phyloP scores from a whole-genome alignment of 1,139 yeast species.

The Torulaspora pretoriensis region DNA sequence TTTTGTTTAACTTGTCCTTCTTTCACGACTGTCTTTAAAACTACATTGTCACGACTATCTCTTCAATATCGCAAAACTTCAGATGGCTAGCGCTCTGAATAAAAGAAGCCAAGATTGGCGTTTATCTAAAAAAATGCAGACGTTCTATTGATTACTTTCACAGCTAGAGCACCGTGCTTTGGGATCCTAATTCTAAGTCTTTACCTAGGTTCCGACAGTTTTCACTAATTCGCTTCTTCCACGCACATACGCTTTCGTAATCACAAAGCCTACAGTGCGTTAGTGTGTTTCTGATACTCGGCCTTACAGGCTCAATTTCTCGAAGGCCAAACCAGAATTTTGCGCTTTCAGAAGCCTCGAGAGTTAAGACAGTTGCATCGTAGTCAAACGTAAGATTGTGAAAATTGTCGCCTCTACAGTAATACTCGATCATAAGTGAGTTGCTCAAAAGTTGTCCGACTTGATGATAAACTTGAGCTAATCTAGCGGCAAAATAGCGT shows the following conservation, averaged over 20 bases:
- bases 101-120: no score
- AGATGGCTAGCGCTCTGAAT: no score
- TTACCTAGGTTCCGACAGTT: slow-evolving; percentile 21
- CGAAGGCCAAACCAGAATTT: slow-evolving; percentile 55
- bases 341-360: slow-evolving; percentile 38
- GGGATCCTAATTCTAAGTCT: slow-evolving; percentile 14
- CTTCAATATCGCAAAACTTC: no score
- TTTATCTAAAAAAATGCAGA: no score
- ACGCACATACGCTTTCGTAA: slow-evolving; percentile 40
- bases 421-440: slow-evolving; percentile 51
- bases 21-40: no score
- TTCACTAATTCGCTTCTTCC: slow-evolving; percentile 29
- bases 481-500: slow-evolving; percentile 52
- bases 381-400: slow-evolving; percentile 41
- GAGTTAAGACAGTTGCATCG: slow-evolving; percentile 33
- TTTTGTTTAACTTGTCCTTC: no score
- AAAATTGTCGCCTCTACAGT: slow-evolving; percentile 41
- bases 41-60: no score
- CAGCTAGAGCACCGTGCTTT: neutral
- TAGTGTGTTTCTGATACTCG: slow-evolving; percentile 35
- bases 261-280: slow-evolving; percentile 53
- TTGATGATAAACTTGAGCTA: slow-evolving; percentile 46
- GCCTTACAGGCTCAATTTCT: slow-evolving; percentile 40
- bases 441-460: slow-evolving; percentile 40
- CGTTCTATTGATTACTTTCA: no score